These are phyloP conservation scores for Naegleria gruberi DNA, from an alignment of 208 protist genomes.

Conservation along the genomic window DNA sequence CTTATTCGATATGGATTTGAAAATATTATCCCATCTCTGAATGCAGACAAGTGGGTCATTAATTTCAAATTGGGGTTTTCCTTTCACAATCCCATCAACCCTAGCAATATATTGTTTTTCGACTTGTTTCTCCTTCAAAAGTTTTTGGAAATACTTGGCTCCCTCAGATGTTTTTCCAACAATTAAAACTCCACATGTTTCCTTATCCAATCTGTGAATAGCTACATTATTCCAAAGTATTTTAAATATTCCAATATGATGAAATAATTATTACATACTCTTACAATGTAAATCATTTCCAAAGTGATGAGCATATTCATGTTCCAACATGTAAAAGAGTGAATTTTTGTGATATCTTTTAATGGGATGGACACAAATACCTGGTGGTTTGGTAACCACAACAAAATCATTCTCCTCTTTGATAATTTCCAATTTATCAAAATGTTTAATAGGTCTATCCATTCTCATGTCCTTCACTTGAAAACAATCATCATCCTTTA, in stretches of 20 bases:
- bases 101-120: neutral
- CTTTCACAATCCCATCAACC: neutral
- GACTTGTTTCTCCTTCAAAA: neutral
- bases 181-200: neutral
- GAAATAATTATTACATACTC: neutral
- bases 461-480: neutral
- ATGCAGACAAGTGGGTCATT: neutral
- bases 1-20: neutral
- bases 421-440: slow-evolving; percentile 9
- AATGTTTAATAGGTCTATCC: neutral
- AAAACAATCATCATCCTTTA: neutral
- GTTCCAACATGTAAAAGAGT: slow-evolving; percentile 39
- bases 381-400: neutral
- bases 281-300: neutral
- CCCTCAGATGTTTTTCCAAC: neutral
- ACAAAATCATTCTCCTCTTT: neutral
- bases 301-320: neutral
- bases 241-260: neutral
- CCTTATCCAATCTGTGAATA: neutral
- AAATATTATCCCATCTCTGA: neutral
- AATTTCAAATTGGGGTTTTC: neutral
- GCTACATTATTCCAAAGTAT: neutral
- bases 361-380: neutral
- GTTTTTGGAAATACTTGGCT: neutral
- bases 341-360: slow-evolving; percentile 52